phyloP scores from a whole-genome alignment of 768 basidiomycete genomes.

The Psilocybe tampanensis region DNA sequence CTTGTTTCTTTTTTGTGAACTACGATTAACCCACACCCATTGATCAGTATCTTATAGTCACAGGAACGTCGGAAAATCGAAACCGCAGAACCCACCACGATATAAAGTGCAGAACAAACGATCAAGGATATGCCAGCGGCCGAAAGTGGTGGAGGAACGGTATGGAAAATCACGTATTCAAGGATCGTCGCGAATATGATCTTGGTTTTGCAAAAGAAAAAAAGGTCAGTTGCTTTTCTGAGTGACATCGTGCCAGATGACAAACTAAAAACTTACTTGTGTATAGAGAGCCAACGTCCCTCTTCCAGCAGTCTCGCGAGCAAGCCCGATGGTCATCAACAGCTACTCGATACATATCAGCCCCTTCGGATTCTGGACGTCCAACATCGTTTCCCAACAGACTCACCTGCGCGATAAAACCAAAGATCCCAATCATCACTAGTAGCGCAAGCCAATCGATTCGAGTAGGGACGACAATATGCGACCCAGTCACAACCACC shows the following conservation, averaged over 20 bases:
- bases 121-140: constrained; percentile 67
- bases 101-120: constrained; percentile 59
- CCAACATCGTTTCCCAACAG: not conserved
- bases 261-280: constrained; percentile 15
- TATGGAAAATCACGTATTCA: constrained; percentile 66
- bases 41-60: not conserved
- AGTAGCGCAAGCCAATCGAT: constrained; percentile 47
- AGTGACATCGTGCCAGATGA: not conserved
- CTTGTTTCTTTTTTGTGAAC: not conserved
- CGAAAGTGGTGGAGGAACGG: constrained; percentile 57
- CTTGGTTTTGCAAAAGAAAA: constrained; percentile 32
- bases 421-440: constrained; percentile 50
- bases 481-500: constrained; percentile 41
- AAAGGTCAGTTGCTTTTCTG: not conserved
- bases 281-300: constrained; percentile 60
- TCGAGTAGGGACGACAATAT: constrained; percentile 46
- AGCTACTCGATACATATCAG: constrained; percentile 53
- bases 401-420: constrained; percentile 51
- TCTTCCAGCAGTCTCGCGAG: constrained; percentile 16
- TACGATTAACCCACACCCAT: not conserved
- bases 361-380: not conserved
- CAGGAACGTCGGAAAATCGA: not conserved
- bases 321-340: constrained; percentile 34
- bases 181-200: constrained; percentile 69
- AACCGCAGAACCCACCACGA: constrained; percentile 51